phyloP scores from a whole-genome alignment of 2,329 filamentous ascomycete genomes.

The Pseudogymnoascus sp. region DNA sequence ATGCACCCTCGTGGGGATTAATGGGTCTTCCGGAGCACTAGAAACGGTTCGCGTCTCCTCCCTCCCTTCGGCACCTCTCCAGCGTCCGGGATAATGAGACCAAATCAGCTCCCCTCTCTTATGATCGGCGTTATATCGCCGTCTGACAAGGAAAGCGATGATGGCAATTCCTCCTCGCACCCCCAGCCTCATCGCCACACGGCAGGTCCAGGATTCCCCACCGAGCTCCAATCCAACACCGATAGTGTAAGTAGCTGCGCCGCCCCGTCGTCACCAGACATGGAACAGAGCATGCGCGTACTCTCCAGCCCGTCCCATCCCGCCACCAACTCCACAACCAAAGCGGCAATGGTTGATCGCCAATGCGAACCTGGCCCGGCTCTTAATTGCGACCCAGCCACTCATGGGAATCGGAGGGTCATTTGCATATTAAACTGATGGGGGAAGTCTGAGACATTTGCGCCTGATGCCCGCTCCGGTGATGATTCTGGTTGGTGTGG shows the following conservation, averaged over 20 bases:
- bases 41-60: slow-evolving; percentile 6
- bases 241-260: neutral
- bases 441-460: neutral
- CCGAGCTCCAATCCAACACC: neutral
- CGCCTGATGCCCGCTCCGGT: neutral
- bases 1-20: neutral
- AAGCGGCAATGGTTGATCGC: neutral
- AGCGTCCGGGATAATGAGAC: neutral
- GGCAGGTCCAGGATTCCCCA: neutral
- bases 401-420: neutral
- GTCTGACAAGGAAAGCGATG: neutral
- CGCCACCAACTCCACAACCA: neutral
- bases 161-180: neutral
- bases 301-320: neutral
- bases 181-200: neutral
- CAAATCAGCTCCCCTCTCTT: neutral
- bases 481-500: slow-evolving; percentile 2
- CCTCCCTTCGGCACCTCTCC: neutral
- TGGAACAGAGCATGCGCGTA: neutral
- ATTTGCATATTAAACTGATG: neutral
- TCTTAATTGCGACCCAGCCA: slow-evolving; percentile 3
- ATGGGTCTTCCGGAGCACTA: neutral
- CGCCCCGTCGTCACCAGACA: slow-evolving; percentile 3
- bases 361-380: neutral
- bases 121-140: neutral